Conservation (phyloP, 2,329 filamentous ascomycete genomes). For the Monosporascus sp. region DNA sequence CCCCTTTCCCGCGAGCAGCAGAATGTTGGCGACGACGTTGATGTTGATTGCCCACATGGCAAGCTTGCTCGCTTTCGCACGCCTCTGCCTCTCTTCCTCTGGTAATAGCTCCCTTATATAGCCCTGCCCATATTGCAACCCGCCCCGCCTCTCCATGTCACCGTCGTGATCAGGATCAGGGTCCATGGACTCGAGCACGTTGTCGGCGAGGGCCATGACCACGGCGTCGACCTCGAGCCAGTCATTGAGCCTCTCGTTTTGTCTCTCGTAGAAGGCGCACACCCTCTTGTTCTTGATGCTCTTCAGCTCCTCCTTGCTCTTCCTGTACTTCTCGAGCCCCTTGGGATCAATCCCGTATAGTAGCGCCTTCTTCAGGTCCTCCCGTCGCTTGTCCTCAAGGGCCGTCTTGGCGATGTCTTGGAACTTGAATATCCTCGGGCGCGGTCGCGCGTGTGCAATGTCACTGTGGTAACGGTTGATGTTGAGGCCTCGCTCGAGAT, state of each 20-base stretch:
- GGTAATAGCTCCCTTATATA: constrained; percentile 52
- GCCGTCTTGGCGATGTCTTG: constrained; percentile 4
- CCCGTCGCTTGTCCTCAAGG: constrained; percentile 28
- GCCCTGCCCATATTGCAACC: constrained; percentile 42
- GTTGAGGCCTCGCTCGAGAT: constrained; percentile 4
- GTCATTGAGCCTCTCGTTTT: constrained; percentile 50
- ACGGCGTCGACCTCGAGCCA: constrained; percentile 56
- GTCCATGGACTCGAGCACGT: constrained; percentile 56
- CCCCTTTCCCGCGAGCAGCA: constrained; percentile 52
- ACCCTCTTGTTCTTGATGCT: constrained; percentile 47
- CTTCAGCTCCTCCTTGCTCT: constrained; percentile 49
- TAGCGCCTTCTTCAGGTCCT: constrained; percentile 44
- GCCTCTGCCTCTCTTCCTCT: constrained; percentile 45
- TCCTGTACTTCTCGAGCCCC: constrained; percentile 43
- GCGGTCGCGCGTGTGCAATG: background rate
- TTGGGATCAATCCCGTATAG: constrained; percentile 41
- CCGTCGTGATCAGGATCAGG: constrained; percentile 55
- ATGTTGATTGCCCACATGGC: constrained; percentile 49
- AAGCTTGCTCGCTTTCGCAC: constrained; percentile 40
- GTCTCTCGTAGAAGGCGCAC: constrained; percentile 48
- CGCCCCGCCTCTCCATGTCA: constrained; percentile 46
- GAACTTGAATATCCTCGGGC: constrained; percentile 3
- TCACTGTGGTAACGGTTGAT: background rate
- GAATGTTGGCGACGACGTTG: constrained; percentile 56
- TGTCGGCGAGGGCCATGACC: constrained; percentile 50